Base-by-base conservation (phyloP, 305 asterid species). In the Solanum hybrid region DNA sequence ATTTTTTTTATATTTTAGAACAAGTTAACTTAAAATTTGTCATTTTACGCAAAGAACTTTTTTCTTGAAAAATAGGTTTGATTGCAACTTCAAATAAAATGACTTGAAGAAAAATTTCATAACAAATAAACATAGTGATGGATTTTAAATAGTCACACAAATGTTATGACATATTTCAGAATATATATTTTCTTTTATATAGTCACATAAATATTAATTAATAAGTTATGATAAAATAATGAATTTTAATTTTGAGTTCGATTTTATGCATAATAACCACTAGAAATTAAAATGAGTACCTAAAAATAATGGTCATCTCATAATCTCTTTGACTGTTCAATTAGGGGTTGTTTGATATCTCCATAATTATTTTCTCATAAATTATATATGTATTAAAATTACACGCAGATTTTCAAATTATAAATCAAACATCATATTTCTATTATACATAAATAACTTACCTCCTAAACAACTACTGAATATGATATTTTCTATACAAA, bases 371-470 rank as follows among this genome's bases (percentile, higher is more conserved):
- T 61, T 0, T 57, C 10, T 61, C 72, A 8, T 61, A 0, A 8
- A 0, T 61, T 61, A 61, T 61, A 61, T 20, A 22, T 61, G 0
- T 61, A 61, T 7, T 17, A 61, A 5, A 8, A 65, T 65, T 22
- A 65, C 0, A 0, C 73, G 0, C 27, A 61, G 0, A 22, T 7
- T 22, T 65, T 65, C 12, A 22, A 65, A 22, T 22, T 65, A 22
- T 22, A 65, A 22, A 22, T 4, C 27, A 65, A 7, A 22, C 2
- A 1, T 22, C 0, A 0, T 22, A 8, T 3, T 8, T 8, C 5
- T 65, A 0, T 8, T 65, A 65, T 65, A 22, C 2, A 65, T 65
- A 22, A 65, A 24, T 29, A 75, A 29, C 11, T 14, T 29, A 29
- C 6, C 80, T 7, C 5, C 3, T 14, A 75, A 75, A 17, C 0